A percentile compares a stretch with the other conserved stretches of the same genome.
Conservation (phyloP, 2,329 filamentous ascomycete species). For the Botrytis medusae region DNA sequence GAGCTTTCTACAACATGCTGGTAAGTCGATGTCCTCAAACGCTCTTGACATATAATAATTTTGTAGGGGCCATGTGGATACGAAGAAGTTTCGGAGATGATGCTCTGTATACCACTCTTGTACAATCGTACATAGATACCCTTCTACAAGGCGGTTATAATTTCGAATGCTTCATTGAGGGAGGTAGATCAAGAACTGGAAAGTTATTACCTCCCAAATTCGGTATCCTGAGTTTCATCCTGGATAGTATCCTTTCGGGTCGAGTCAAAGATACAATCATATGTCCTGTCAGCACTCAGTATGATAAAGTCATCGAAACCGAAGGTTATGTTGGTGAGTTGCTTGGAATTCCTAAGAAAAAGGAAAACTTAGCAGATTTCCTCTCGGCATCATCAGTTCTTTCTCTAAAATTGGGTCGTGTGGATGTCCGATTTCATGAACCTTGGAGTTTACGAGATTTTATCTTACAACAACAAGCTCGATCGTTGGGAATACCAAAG, state of each 20-base stretch:
- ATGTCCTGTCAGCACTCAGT: constrained; percentile 94
- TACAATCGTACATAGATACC: constrained; percentile 94
- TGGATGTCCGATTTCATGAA: constrained; percentile 94
- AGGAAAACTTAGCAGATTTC: constrained; percentile 89
- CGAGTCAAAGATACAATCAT: constrained; percentile 88
- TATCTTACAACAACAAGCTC: constrained; percentile 71
- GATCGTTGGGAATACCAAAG: constrained; percentile 51
- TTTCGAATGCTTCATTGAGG: constrained; percentile 97
- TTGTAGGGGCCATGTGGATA: constrained; percentile 84
- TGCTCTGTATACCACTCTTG: constrained; percentile 83
- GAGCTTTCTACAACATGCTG: constrained; percentile 89
- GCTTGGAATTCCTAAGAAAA: constrained; percentile 89
- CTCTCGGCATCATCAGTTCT: constrained; percentile 83
- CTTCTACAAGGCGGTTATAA: constrained; percentile 89
- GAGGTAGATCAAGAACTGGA: constrained; percentile 86
- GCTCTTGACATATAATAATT: constrained; percentile 10
- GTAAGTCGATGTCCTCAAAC: constrained; percentile 39
- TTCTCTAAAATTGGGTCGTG: constrained; percentile 82
- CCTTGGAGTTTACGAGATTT: constrained; percentile 89
- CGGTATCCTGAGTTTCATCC: constrained; percentile 85
- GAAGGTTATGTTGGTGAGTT: constrained; percentile 95
- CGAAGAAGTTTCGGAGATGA: constrained; percentile 90
- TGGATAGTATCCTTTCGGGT: constrained; percentile 87
- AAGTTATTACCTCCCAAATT: constrained; percentile 95
- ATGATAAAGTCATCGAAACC: constrained; percentile 98